phyloP scores from a whole-genome alignment of 2,329 filamentous ascomycete genomes.

The Diaporthe capsici region DNA sequence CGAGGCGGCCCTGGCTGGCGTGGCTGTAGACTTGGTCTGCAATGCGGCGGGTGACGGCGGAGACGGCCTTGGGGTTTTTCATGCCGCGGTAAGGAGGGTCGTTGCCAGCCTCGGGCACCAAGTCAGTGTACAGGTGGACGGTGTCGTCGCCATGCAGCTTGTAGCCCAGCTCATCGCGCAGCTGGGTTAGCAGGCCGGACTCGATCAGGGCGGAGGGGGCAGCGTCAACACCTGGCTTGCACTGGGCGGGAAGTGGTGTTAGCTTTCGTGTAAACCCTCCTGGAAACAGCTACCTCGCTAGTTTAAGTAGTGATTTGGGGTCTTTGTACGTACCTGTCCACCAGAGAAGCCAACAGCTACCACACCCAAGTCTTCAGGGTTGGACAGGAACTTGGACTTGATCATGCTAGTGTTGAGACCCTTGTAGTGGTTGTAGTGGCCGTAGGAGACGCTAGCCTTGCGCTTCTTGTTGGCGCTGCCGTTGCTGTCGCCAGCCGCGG shows the following conservation, averaged over 20 bases:
- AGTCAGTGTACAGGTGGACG: conserved; percentile 85
- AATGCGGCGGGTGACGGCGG: conserved; percentile 85
- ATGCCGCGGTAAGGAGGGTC: conserved; percentile 91
- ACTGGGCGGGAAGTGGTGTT: conserved; percentile 62
- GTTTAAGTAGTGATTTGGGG: neutral
- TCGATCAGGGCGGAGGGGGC: conserved; percentile 91
- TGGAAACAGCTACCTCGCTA: neutral
- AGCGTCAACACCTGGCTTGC: conserved; percentile 92
- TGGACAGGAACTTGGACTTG: conserved; percentile 81
- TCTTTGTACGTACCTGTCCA: conserved; percentile 79
- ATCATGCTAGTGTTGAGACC: conserved; percentile 68
- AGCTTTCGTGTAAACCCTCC: neutral
- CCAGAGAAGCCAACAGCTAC: conserved; percentile 97
- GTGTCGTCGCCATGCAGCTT: conserved; percentile 85
- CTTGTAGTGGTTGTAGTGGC: conserved; percentile 41
- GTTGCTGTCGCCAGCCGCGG: conserved; percentile 17
- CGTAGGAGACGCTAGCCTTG: conserved; percentile 43
- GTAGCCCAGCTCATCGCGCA: conserved; percentile 89
- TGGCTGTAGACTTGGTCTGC: conserved; percentile 90
- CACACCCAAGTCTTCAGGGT: conserved; percentile 85
- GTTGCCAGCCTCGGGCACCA: conserved; percentile 69
- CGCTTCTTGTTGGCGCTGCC: conserved; percentile 28
- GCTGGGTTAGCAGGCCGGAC: conserved; percentile 86
- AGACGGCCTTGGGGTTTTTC: conserved; percentile 93
- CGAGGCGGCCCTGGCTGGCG: conserved; percentile 85